Evolutionary conservation across 2,329 filamentous ascomycete species (phyloP), one percentile per base, ranked within the genome.

Genomic region (Dothidotthia symphoricarpi): DNA sequence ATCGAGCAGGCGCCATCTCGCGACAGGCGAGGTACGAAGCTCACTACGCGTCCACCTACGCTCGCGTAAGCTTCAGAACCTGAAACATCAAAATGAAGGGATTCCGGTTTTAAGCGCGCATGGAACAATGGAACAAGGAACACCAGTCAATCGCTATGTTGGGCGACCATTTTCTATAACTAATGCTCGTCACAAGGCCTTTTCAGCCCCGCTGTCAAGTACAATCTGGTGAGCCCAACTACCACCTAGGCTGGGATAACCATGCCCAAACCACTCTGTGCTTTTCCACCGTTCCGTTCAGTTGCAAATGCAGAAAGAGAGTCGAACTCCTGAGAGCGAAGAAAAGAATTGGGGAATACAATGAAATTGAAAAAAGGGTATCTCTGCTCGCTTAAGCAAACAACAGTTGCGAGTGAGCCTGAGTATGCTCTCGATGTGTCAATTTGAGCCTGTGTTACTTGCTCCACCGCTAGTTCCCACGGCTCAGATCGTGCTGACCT

Each of bases 341-440:
- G 19, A 22, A 22, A 22, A 9, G 39, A 41, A 34, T 46, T 47
- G 39, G 31, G 36, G 45, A 52, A 45, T 41, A 43, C 37, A 50
- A 53, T 22, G 19, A 9, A 22, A 9, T 22, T 22, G 28, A 33
- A 49, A 57, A 53, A 60, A 63, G 61, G 61, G 59, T 64, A 66
- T 65, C 51, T 63, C 57, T 57, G 53, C 57, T 60, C 62, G 55
- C 55, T 39, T 43, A 57, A 62, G 56, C 57, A 58, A 58, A 63
- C 45, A 56, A 60, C 50, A 53, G 35, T 47, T 47, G 56, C 55
- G 59, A 62, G 57, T 53, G 57, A 63, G 59, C 53, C 52, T 56
- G 32, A 41, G 53, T 61, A 55, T 59, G 47, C 49, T 57, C 47
- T 39, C 43, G 51, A 39, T 49, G 51, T 53, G 45, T 52, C 59